Percentiles rank a stretch among this genome's conserved stretches.
phyloP scores from a whole-genome alignment of 345 rosid species.

The Microthlaspi erraticum region DNA sequence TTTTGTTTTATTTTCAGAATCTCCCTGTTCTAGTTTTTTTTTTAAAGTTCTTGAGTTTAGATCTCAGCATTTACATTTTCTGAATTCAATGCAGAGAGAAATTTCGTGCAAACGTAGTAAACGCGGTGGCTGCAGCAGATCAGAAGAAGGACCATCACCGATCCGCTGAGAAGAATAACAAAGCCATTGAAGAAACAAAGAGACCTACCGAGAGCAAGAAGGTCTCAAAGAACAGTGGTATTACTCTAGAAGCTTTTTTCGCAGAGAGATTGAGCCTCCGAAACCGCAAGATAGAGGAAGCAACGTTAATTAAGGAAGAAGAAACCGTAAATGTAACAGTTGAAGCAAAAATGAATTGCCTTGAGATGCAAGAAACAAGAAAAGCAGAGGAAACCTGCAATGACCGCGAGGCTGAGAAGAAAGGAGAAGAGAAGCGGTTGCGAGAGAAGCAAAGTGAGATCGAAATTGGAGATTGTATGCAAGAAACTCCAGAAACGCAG shows the following conservation, averaged over 20 bases:
- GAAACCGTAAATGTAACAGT: conserved; percentile 14
- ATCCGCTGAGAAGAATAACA: neutral
- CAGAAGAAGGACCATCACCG: conserved; percentile 16
- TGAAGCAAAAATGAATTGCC: conserved; percentile 4
- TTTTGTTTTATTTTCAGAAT: neutral
- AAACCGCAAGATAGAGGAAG: conserved; percentile 25
- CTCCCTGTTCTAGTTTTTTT: neutral
- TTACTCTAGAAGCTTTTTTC: conserved; percentile 20
- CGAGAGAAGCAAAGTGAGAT: neutral
- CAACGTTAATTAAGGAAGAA: conserved; percentile 17
- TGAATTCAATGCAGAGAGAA: conserved; percentile 33
- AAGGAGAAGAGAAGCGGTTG: neutral
- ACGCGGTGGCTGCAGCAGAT: conserved; percentile 4
- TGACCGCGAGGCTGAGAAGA: neutral
- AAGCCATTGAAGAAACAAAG: conserved; percentile 1
- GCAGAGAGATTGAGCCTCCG: neutral
- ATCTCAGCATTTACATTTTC: neutral
- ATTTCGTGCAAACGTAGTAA: neutral
- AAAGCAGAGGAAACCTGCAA: conserved; percentile 28
- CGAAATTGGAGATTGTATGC: neutral
- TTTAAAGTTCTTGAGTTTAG: conserved; percentile 1
- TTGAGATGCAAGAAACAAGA: conserved; percentile 31
- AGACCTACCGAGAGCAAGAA: neutral
- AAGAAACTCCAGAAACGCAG: conserved; percentile 16
- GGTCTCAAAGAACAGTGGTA: neutral